Evolutionary conservation across 805 yeast species (phyloP), one percentile per base, ranked within the genome.

Genomic region (Candida bentonensis): DNA sequence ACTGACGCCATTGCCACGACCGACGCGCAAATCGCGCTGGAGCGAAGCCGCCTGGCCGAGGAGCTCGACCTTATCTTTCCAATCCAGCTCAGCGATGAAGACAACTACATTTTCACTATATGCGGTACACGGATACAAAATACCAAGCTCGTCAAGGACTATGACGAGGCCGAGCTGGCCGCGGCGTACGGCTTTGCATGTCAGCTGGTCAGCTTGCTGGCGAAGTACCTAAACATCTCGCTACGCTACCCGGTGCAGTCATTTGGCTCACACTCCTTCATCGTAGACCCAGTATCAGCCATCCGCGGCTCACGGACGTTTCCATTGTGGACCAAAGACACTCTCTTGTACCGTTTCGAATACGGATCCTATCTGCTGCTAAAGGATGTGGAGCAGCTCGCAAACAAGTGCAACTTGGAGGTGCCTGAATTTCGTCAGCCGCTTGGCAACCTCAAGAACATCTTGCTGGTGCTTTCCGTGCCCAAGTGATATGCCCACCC

Each of bases 271-370:
- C 66, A 62, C 42, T 68, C 76, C 1, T 71, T 65, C 47, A 66
- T 74, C 21, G 55, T 63, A 27, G 78, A 74, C 53, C 71, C 72
- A 2, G 66, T 74, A 15, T 64, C 73, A 26, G 55, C 57, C 17
- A 59, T 68, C 22, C 63, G 56, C 48, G 70, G 62, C 15, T 61
- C 60, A 36, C 51, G 61, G 9, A 50, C 58, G 30, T 73, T 71
- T 50, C 79, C 79, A 3, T 51, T 74, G 39, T 73, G 74, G 67
- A 61, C 72, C n/a, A 64, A 66, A 15, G 73, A 70, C 9, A 67
- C 61, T 7, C 49, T 62, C 15, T 58, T 62, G 22, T 63, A 69
- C 47, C 57, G 75, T 23, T 73, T 73, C 42, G 74, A 75, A 46
- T 74, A 71, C 53, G 79, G 70, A 1, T 55, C 73, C 17, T 62